Evolutionary conservation across 2,329 filamentous ascomycete genomes (phyloP), one percentile per base, ranked within the genome.

Genomic region (Penicillium sp.): DNA sequence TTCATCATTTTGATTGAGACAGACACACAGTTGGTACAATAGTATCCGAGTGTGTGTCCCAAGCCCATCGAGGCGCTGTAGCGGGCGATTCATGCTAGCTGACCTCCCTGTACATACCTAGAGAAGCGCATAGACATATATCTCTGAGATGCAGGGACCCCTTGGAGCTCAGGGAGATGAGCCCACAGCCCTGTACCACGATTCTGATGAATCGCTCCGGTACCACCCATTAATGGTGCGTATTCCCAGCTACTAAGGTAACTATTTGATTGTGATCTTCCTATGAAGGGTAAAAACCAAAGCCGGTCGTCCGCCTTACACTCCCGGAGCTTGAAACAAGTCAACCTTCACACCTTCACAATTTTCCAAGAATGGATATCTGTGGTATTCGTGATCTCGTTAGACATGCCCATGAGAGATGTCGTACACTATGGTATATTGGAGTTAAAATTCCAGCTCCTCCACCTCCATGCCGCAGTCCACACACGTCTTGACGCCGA

Each of bases 381-480:
- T 26, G 24, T 26, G 36, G 6, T 39, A 23, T 21, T 39, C 36
- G 18, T 39, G 8, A 21, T 39, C 16, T 21, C 36, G 16, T 21
- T 18, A 39, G 16, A 39, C n/a, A 36, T 23, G 18, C 18, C 18
- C 24, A 26, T 4, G 24, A 13, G 18, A 21, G 18, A 10, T 21
- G 36, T 39, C 36, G 36, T 23, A 43, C 43, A 9, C 42, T 42
- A 49, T 46, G 28, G 15, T 51, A 44, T 39, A 58, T 9, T 50
- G 12, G 23, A 18, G 24, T 28, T 52, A 86, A 57, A 86, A 81
- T 57, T 85, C 83, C 62, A 87, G 59, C 68, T 87, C 84, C 64
- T 87, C 84, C 43, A 86, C 81, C 68, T 86, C 84, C 81, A 87
- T 85, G 15, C 83, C 84, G 72, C 84, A 87, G 55, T 84, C 82